phyloP scores from a whole-genome alignment of 2,329 filamentous ascomycete genomes.

The Aspergillus sp. region DNA sequence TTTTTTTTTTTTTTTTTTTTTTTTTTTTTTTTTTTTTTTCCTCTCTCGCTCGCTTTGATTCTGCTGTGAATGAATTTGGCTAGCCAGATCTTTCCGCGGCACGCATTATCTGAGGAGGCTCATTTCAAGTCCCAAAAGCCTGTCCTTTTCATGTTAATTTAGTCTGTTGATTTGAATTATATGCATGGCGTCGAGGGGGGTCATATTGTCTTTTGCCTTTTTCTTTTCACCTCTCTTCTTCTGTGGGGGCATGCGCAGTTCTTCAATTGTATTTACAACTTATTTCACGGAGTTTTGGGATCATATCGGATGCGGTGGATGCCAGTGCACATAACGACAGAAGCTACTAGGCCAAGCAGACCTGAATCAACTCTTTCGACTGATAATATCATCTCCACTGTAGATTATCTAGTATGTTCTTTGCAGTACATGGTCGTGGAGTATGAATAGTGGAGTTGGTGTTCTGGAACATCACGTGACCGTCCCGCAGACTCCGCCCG shows the following conservation, averaged over 20 bases:
- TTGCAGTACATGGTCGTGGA: background rate
- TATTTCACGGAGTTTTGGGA: slow-evolving; percentile 16
- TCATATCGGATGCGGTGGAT: slow-evolving; percentile 3
- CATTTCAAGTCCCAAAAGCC: slow-evolving; percentile 8
- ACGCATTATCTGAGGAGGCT: background rate
- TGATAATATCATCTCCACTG: background rate
- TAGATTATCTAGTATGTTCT: too few species aligned
- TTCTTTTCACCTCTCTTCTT: slow-evolving; percentile 7
- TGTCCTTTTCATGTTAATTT: slow-evolving; percentile 3
- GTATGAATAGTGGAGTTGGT: background rate
- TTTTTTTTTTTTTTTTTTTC: too few species aligned
- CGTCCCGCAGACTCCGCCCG: background rate
- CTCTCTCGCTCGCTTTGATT: background rate
- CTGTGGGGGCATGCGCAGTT: slow-evolving; percentile 10
- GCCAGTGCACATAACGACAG: slow-evolving; percentile 3
- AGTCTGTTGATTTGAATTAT: slow-evolving; percentile 3
- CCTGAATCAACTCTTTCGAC: background rate
- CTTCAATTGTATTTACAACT: slow-evolving; percentile 14
- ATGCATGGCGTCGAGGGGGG: slow-evolving; percentile 22
- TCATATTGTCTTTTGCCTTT: slow-evolving; percentile 10
- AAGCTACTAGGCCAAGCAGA: background rate
- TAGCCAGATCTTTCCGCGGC: background rate
- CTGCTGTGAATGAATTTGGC: background rate
- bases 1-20: background rate
- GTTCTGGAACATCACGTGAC: background rate